Conservation (phyloP, 371 early-diverging fungal genomes). For the Mortierella sp. region DNA sequence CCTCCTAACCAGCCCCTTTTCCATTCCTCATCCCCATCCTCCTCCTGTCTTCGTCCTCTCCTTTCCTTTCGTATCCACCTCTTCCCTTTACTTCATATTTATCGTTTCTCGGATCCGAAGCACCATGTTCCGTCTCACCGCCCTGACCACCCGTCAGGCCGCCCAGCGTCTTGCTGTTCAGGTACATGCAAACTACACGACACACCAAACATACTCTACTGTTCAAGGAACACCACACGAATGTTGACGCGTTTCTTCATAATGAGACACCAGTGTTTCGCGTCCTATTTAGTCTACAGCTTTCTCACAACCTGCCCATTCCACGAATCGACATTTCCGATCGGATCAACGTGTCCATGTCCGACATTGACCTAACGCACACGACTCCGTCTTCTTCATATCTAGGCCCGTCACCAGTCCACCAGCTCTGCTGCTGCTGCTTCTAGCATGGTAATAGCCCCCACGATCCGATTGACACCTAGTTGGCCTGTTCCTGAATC, state of each 20-base stretch:
- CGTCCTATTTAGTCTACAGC: not conserved
- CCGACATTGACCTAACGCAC: not conserved
- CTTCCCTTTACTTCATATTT: not conserved
- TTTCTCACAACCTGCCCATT: not conserved
- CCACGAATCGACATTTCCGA: not conserved
- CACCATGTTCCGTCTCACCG: conserved; percentile 30
- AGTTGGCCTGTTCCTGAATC: not conserved
- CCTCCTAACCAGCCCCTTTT: not conserved
- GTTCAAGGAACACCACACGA: not conserved
- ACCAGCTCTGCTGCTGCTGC: conserved; percentile 34
- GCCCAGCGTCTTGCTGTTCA: conserved; percentile 30
- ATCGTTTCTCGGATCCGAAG: conserved; percentile 5
- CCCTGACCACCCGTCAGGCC: conserved; percentile 23
- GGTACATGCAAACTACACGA: conserved; percentile 8
- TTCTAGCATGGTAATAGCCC: conserved; percentile 33
- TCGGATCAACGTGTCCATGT: conserved; percentile 7
- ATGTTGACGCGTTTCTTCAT: not conserved
- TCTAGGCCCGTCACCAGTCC: conserved; percentile 35
- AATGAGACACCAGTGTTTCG: not conserved
- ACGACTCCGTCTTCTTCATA: not conserved
- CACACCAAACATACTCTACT: not conserved
- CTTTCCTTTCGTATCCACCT: not conserved
- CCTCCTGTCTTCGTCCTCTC: not conserved
- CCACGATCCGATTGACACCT: not conserved
- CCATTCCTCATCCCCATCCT: not conserved